A percentile compares a stretch with the other conserved stretches of the same genome.
phyloP scores from a whole-genome alignment of 2,329 filamentous ascomycete species.

The Fusarium sulawesiense region DNA sequence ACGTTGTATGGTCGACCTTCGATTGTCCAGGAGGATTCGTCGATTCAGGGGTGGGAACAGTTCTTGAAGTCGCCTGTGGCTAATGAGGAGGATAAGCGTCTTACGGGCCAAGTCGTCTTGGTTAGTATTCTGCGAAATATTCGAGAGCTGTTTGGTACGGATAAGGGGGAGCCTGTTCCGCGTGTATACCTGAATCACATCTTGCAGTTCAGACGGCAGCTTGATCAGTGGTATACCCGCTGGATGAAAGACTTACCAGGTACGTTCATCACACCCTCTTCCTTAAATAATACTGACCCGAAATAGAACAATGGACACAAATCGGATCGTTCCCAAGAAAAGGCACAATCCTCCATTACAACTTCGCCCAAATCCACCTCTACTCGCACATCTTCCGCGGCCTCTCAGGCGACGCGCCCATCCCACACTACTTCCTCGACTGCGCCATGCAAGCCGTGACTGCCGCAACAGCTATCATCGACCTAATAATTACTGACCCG shows the following conservation, averaged over 20 bases:
- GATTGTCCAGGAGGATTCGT: constrained; percentile 67
- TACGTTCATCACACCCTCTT: too few relatives aligned
- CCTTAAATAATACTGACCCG: too few relatives aligned
- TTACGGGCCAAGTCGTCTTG: constrained; percentile 69
- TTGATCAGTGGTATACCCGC: constrained; percentile 54
- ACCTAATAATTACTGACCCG: constrained; percentile 56
- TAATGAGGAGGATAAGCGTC: constrained; percentile 65
- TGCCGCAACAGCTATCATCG: constrained; percentile 58
- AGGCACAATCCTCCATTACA: constrained; percentile 55
- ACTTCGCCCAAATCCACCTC: constrained; percentile 57
- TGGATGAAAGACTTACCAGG: constrained; percentile 52
- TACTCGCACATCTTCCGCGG: constrained; percentile 57
- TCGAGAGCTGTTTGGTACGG: constrained; percentile 66
- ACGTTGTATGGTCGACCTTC: constrained; percentile 70
- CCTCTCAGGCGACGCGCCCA: constrained; percentile 48
- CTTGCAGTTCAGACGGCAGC: constrained; percentile 49
- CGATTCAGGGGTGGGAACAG: constrained; percentile 67
- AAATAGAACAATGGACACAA: constrained; percentile 49
- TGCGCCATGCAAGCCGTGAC: constrained; percentile 49
- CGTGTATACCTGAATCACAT: constrained; percentile 65
- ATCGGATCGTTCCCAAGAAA: constrained; percentile 56
- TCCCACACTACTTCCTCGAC: constrained; percentile 52
- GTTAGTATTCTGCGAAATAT: constrained; percentile 68
- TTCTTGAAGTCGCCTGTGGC: constrained; percentile 64
- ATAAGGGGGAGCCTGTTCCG: constrained; percentile 64